Evolutionary conservation across 495 filamentous ascomycete species (phyloP).

Genomic region (Annulohypoxylon moriforme): DNA sequence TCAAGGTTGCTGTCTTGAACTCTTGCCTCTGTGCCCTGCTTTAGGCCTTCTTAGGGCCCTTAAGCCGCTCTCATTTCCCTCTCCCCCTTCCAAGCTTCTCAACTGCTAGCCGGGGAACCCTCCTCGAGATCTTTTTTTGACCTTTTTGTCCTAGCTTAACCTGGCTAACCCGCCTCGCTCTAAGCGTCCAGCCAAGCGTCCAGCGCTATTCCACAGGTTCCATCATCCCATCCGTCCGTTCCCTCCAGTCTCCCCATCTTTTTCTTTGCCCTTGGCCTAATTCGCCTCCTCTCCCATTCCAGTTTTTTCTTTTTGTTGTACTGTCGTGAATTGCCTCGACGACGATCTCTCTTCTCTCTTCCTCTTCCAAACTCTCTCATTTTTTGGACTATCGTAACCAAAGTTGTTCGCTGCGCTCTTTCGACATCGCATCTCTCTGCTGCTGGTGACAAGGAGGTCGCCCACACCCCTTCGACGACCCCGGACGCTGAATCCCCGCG

Average conservation of each 20-base stretch:
- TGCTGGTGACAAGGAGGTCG: slow-evolving; percentile 13
- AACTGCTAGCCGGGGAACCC: slow-evolving; percentile 33
- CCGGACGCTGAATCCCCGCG: slow-evolving; percentile 47
- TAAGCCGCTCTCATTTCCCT: slow-evolving; percentile 43
- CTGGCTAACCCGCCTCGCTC: slow-evolving; percentile 6
- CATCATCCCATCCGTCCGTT: slow-evolving; percentile 36
- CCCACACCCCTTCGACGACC: slow-evolving; percentile 33
- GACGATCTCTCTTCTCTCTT: slow-evolving; percentile 32
- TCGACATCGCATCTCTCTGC: neutral
- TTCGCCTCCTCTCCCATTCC: slow-evolving; percentile 18
- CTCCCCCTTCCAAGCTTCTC: slow-evolving; percentile 28
- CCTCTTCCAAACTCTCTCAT: slow-evolving; percentile 17
- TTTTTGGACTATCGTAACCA: slow-evolving; percentile 34
- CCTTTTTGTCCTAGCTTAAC: slow-evolving; percentile 13
- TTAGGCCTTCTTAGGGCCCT: slow-evolving; percentile 30
- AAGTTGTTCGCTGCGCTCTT: slow-evolving; percentile 29
- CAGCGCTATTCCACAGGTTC: neutral
- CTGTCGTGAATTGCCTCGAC: slow-evolving; percentile 27
- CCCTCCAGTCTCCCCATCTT: slow-evolving; percentile 31
- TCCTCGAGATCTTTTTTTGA: slow-evolving; percentile 10
- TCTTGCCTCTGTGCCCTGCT: slow-evolving; percentile 31
- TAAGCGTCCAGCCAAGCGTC: neutral
- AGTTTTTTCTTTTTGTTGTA: slow-evolving; percentile 25
- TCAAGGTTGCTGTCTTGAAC: slow-evolving; percentile 27
- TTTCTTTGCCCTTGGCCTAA: slow-evolving; percentile 29